Base-by-base conservation (phyloP, 345 rosid genomes). In the Capsella bursapastoris region DNA sequence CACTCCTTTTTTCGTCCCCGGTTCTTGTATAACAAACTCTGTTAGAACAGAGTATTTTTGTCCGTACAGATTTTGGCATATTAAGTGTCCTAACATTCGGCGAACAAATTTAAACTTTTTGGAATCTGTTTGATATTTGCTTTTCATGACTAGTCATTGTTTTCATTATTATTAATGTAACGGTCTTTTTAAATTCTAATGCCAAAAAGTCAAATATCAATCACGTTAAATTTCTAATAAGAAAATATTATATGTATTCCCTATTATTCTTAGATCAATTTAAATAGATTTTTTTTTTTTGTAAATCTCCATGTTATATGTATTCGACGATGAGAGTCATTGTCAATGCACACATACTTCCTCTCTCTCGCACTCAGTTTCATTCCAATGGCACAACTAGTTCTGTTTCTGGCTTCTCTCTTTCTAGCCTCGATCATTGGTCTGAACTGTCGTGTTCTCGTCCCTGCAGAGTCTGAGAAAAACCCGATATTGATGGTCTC, bases 21-120 rank as follows among this genome's bases (percentile, higher is more conserved):
- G 67, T 38, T 70, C 55, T 58, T 57, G 65, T 70, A n/a, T 18
- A 58, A 64, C 64, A 34, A 27, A 52, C 34, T 32, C 64, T 37
- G 41, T 7, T 7, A 37, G 25, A 57, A 62, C 48, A 34, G 47
- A 55, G 29, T 27, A 41, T 9, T 55, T 29, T 31, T 40, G 2
- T 4, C 68, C 41, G 14, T 51, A 72, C 55, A 52, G 15, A 7
- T 29, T 61, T 52, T 59, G 49, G 5, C 29, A 3, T 34, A 29
- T 22, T 1, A 44, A 35, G 56, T 18, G 28, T 18, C 69, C 61
- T 52, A 29, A 50, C 43, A 11, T 29, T 40, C 10, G 18, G 7
- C 31, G 15, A 61, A 50, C 69, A 72, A 52, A 40, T 40, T 40
- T 38, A 8, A 32, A 1, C 7, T 32, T 5, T 29, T 29, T 29